These are phyloP conservation scores for Annulohypoxylon maeteangense DNA, from an alignment of 495 filamentous ascomycete species.

Conservation along the genomic window DNA sequence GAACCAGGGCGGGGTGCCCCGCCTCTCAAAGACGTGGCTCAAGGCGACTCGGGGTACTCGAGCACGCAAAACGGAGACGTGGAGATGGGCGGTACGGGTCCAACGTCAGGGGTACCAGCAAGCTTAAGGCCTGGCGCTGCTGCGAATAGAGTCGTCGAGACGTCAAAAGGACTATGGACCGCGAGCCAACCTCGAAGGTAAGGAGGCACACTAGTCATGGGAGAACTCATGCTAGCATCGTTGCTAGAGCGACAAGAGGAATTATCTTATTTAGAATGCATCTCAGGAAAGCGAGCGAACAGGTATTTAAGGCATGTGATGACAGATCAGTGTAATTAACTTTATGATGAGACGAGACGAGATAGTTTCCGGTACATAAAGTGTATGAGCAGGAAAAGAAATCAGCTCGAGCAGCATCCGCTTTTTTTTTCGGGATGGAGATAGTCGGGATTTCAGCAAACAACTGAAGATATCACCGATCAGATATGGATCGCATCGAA, in stretches of 20 bases:
- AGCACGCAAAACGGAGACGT: conserved; percentile 51
- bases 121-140: conserved; percentile 48
- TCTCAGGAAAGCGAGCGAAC: conserved; percentile 25
- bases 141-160: conserved; percentile 49
- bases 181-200: conserved; percentile 45
- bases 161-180: conserved; percentile 52
- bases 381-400: conserved; percentile 5
- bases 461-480: conserved; percentile 6
- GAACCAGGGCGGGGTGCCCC: conserved; percentile 49
- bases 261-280: conserved; percentile 32
- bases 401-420: conserved; percentile 3
- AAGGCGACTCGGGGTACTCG: conserved; percentile 56
- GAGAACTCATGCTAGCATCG: not conserved
- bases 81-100: conserved; percentile 51
- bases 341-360: conserved; percentile 26
- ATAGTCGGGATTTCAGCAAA: not conserved
- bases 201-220: not conserved
- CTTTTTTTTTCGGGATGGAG: conserved; percentile 11
- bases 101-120: conserved; percentile 42
- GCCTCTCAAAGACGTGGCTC: conserved; percentile 47
- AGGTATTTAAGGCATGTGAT: not conserved
- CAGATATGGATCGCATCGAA: conserved; percentile 3
- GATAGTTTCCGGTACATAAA: conserved; percentile 20
- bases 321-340: conserved; percentile 7
- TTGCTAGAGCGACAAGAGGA: not conserved